phyloP scores from a whole-genome alignment of 2,329 filamentous ascomycete species.

The Nemania diffusa region DNA sequence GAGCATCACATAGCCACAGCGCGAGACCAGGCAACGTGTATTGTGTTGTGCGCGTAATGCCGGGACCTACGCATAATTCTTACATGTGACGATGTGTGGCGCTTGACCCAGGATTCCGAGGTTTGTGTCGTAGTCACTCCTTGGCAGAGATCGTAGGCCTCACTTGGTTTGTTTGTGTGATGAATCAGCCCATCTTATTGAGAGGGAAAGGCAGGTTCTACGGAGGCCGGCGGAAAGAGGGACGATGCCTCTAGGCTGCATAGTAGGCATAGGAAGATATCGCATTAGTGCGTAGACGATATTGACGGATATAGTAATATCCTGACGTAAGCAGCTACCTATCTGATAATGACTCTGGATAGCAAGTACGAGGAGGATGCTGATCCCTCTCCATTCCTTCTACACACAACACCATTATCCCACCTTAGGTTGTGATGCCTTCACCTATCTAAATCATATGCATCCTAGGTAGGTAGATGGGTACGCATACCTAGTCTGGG shows the following conservation, averaged over 20 bases:
- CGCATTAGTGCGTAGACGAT: background rate
- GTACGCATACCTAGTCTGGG: too few relatives aligned
- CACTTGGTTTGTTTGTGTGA: background rate
- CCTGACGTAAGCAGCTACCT: too few relatives aligned
- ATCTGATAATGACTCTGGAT: too few relatives aligned
- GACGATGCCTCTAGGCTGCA: background rate
- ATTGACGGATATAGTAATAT: background rate
- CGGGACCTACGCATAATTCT: too few relatives aligned
- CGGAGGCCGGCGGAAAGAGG: constrained; percentile 19
- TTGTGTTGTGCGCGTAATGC: background rate
- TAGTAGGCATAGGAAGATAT: background rate
- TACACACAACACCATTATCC: too few relatives aligned
- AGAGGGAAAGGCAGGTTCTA: background rate
- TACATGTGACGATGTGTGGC: constrained; percentile 12
- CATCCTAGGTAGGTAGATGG: too few relatives aligned
- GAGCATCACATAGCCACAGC: constrained; percentile 12
- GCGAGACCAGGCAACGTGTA: background rate
- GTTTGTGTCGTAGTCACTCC: constrained; percentile 2
- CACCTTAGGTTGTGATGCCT: too few relatives aligned
- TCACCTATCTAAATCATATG: too few relatives aligned
- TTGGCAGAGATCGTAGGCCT: background rate
- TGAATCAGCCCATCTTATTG: constrained; percentile 12
- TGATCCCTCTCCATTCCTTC: too few relatives aligned
- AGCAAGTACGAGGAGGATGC: too few relatives aligned
- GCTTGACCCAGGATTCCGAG: constrained; percentile 3